Evolutionary conservation across 2,329 filamentous ascomycete species (phyloP).

Genomic region (Trichoderma guizhouense): DNA sequence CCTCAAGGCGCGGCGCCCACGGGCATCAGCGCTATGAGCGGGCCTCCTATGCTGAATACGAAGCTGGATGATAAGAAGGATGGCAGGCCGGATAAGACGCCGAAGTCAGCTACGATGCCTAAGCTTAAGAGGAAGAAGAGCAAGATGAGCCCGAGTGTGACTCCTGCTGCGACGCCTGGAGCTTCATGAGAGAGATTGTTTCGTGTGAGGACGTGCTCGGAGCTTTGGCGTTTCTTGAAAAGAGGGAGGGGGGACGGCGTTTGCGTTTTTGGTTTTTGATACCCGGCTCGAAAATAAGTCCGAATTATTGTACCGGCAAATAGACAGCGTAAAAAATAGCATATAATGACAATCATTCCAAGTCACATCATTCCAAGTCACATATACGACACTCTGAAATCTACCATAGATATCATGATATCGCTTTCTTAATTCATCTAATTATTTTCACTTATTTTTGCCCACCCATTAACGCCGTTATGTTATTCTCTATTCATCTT

Average conservation of each 20-base stretch:
- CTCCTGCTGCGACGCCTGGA: conserved; percentile 30
- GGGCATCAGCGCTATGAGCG: conserved; percentile 35
- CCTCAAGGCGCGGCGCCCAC: conserved; percentile 31
- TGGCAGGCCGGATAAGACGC: conserved; percentile 44
- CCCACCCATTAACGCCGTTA: conserved; percentile 10
- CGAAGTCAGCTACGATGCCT: conserved; percentile 39
- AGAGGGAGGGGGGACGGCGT: neutral
- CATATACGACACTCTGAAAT: neutral
- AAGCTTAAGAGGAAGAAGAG: conserved; percentile 50
- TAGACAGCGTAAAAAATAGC: neutral
- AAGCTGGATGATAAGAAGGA: conserved; percentile 47
- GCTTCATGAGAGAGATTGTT: conserved; percentile 22
- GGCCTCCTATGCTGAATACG: conserved; percentile 37
- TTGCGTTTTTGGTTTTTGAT: conserved; percentile 8
- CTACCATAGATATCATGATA: neutral
- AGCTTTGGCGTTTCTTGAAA: neutral
- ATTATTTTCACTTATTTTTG: neutral
- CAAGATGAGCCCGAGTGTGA: conserved; percentile 37
- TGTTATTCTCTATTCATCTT: neutral
- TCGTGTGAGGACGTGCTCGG: neutral
- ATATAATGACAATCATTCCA: neutral
- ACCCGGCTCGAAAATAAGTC: conserved; percentile 3
- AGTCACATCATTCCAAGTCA: neutral
- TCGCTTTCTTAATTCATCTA: neutral
- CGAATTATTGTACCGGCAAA: neutral